Base-by-base conservation (phyloP, 2,329 filamentous ascomycete species). In the Xylariaceae sp. region DNA sequence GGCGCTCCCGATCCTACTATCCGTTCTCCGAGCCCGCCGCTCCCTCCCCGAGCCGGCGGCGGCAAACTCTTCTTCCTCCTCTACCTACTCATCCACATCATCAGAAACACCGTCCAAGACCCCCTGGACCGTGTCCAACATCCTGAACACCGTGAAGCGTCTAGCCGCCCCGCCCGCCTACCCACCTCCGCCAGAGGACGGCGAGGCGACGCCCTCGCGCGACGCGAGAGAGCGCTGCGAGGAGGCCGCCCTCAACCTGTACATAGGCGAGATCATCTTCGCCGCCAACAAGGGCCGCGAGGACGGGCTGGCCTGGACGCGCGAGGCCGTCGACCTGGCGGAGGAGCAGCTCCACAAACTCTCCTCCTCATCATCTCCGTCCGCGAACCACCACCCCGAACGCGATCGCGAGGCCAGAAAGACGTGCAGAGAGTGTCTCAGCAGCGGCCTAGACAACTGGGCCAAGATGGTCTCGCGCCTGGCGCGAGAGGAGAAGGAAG, bases 221-320 rank as follows among this genome's bases (percentile, higher is more conserved):
- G 76, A 75, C 39, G 57, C 78, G 8, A 68, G 73, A 18, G 78
- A 85, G 48, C 73, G 76, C 26, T 96, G 89, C 61, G 83, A 92
- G 50, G 89, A 96, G 62, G 88, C 88, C 3, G 87, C 79, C 0
- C 65, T 96, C 11, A 88, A 88, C 70, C 74, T 88, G 16, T 92
- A 95, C 62, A 90, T 97, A 47, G 90, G 90, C 42, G 90, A 97
- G 65, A 94, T 97, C 36, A 73, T 97, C 21, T 96, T 85, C 61
- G 77, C 86, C 0, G 77, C 86, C 0, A 76, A 39, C 38, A 33
- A 31, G 75, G 4, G 73, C 13, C 67, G 69, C 35, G 80, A 86
- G 34, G 81, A 84, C 44, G 90, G 88, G 1, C 70, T 96, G 2
- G 80, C 81, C 5, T 97, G 90, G 90, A 95, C 90, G 1, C 78